Evolutionary conservation across 1,284 basidiomycete species (phyloP).

Genomic region (Heterobasidion irregulare): DNA sequence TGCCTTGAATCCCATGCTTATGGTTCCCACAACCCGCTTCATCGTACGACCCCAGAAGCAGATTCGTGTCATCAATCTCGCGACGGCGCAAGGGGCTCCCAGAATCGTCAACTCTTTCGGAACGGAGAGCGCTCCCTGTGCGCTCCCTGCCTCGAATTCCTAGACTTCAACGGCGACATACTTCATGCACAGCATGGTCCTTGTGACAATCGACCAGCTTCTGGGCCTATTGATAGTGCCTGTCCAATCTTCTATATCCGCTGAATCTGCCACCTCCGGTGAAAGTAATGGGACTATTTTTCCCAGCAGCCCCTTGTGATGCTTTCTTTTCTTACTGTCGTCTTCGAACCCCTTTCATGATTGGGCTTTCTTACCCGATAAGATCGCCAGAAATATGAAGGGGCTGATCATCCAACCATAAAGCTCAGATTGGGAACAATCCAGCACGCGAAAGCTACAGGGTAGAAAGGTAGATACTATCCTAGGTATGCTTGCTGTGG

Average conservation of each 20-base stretch:
- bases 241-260: not conserved
- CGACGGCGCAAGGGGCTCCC: not conserved
- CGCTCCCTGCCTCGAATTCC: not conserved
- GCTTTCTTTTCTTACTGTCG: no score
- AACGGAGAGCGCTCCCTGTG: not conserved
- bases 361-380: no score
- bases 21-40: not conserved
- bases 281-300: no score
- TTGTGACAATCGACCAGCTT: not conserved
- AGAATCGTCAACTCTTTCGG: not conserved
- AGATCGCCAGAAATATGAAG: no score
- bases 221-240: not conserved
- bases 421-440: no score
- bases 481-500: conserved; percentile 15
- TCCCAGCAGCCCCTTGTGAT: no score
- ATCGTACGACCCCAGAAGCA: not conserved
- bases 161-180: not conserved
- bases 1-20: not conserved
- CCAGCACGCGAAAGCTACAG: not conserved
- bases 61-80: not conserved
- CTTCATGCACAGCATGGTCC: not conserved
- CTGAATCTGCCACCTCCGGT: not conserved
- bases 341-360: no score
- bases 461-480: not conserved
- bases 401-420: no score